Evolutionary conservation across 2,329 filamentous ascomycete species (phyloP).

Genomic region (Hymenoscyphus infarciens): DNA sequence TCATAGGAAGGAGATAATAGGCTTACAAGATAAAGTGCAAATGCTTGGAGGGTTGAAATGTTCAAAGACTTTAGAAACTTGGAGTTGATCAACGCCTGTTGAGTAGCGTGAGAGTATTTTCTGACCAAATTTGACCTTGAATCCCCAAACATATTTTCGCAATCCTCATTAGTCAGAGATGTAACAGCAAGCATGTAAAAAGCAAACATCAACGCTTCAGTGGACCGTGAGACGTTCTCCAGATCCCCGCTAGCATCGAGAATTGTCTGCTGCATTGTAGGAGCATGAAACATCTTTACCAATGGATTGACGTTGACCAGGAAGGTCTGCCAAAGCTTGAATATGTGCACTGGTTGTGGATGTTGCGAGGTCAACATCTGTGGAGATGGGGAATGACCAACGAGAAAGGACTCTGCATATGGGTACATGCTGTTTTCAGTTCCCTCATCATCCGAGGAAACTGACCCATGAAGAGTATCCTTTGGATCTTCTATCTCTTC

Average conservation of each 20-base stretch:
- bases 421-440: constrained; percentile 30
- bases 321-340: constrained; percentile 67
- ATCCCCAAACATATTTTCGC: constrained; percentile 50
- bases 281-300: constrained; percentile 65
- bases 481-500: constrained; percentile 32
- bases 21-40: constrained; percentile 62
- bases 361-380: constrained; percentile 49
- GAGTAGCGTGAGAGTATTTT: constrained; percentile 56
- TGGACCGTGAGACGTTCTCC: constrained; percentile 40
- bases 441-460: constrained; percentile 32
- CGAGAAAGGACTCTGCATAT: constrained; percentile 41
- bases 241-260: constrained; percentile 58
- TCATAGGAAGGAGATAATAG: constrained; percentile 4
- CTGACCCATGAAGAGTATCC: constrained; percentile 33
- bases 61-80: constrained; percentile 64
- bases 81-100: constrained; percentile 65
- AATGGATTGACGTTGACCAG: constrained; percentile 67
- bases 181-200: constrained; percentile 54
- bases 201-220: constrained; percentile 66
- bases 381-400: constrained; percentile 42
- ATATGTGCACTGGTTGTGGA: constrained; percentile 55
- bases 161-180: constrained; percentile 56
- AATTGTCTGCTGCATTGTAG: constrained; percentile 60
- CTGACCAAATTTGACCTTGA: constrained; percentile 48
- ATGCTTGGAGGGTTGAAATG: constrained; percentile 63